phyloP scores from a whole-genome alignment of 116 monocot species.

The Papilionanthe hybrid region DNA sequence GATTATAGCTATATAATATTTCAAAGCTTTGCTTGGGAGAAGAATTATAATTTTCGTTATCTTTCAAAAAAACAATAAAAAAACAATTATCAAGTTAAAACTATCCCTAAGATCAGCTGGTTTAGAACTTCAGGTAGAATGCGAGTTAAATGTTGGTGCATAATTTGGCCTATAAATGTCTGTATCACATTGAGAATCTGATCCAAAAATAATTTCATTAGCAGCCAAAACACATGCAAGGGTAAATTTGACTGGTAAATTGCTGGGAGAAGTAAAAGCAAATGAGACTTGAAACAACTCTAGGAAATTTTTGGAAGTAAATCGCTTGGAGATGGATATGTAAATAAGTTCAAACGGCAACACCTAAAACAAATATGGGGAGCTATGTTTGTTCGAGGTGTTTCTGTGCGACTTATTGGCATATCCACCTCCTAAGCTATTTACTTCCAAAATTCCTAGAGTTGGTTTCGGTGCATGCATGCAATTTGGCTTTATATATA shows the following conservation, averaged over 20 bases:
- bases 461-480: background rate
- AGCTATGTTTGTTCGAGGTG: background rate
- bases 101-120: background rate
- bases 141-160: background rate
- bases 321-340: background rate
- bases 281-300: background rate
- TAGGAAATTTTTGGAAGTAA: background rate
- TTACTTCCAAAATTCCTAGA: background rate
- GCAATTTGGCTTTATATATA: background rate
- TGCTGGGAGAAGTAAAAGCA: background rate
- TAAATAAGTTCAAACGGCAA: background rate
- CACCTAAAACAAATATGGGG: background rate
- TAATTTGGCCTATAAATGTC: background rate
- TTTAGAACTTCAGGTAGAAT: background rate
- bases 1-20: no score
- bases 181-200: background rate
- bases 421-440: background rate
- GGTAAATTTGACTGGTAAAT: background rate
- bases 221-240: background rate
- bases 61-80: background rate
- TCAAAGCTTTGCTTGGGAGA: no score
- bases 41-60: no score
- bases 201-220: background rate
- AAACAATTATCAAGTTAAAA: background rate
- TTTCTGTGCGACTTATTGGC: background rate